Conservation (phyloP, 1,284 basidiomycete species). For the Cryptococcus sp. region DNA sequence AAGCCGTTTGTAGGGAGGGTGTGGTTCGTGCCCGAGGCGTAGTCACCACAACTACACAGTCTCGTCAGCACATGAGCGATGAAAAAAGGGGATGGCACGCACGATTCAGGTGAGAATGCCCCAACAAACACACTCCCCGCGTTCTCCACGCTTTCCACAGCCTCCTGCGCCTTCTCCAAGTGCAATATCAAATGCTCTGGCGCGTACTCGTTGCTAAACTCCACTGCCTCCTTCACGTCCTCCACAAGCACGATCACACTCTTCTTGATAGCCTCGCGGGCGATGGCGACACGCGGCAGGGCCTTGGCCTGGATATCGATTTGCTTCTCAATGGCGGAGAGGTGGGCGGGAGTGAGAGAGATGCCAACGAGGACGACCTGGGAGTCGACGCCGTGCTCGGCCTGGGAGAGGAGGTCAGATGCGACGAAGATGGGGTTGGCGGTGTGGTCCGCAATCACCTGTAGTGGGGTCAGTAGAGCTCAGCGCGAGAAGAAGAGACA, state of each 20-base stretch:
- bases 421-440: constrained; percentile 89
- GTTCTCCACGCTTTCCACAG: constrained; percentile 71
- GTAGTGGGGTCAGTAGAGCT: constrained; percentile 1
- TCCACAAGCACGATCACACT: constrained; percentile 79
- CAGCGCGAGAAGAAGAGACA: not conserved
- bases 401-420: constrained; percentile 93
- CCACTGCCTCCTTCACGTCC: constrained; percentile 70
- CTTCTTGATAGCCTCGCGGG: constrained; percentile 86
- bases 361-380: constrained; percentile 92
- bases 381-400: constrained; percentile 96
- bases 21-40: constrained; percentile 98
- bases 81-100: constrained; percentile 5
- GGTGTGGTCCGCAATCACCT: constrained; percentile 89
- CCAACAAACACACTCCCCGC: constrained; percentile 97
- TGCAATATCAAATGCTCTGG: constrained; percentile 95
- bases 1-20: constrained; percentile 93
- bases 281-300: constrained; percentile 82
- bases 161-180: constrained; percentile 65
- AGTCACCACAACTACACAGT: constrained; percentile 80
- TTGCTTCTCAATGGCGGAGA: constrained; percentile 75
- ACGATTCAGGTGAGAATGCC: constrained; percentile 91
- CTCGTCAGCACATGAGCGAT: not conserved
- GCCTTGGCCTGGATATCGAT: constrained; percentile 85
- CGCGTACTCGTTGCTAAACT: constrained; percentile 94
- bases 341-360: constrained; percentile 60